A percentile compares a stretch with the other conserved stretches of the same genome.
Conservation (phyloP, 2,329 filamentous ascomycete genomes). For the Paecilomyces sp. region DNA sequence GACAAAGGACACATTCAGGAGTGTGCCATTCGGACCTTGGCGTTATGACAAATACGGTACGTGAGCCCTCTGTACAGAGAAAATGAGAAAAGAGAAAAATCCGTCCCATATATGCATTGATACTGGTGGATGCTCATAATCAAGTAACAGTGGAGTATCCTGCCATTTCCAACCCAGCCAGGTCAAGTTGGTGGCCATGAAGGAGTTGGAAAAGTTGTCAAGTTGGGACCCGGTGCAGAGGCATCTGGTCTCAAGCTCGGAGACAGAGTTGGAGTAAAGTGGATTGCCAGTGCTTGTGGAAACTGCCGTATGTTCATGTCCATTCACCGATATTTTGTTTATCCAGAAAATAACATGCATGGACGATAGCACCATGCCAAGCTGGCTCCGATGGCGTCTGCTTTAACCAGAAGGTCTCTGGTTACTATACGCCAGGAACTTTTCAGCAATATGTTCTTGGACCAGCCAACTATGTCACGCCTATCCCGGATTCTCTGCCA, state of each 20-base stretch:
- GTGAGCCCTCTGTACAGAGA: slow-evolving; percentile 1
- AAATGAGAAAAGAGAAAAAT: not conserved
- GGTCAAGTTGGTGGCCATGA: slow-evolving; percentile 65
- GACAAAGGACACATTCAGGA: slow-evolving; percentile 51
- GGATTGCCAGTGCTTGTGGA: slow-evolving; percentile 53
- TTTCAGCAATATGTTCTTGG: slow-evolving; percentile 63
- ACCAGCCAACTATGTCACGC: slow-evolving; percentile 62
- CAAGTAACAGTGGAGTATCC: slow-evolving; percentile 45
- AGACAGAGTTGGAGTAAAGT: slow-evolving; percentile 65
- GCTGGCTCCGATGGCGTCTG: slow-evolving; percentile 50
- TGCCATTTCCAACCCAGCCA: slow-evolving; percentile 52
- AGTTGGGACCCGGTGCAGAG: slow-evolving; percentile 56
- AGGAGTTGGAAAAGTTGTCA: slow-evolving; percentile 59
- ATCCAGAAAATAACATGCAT: not conserved
- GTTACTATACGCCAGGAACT: slow-evolving; percentile 64
- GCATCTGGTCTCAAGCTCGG: slow-evolving; percentile 53
- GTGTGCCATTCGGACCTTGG: slow-evolving; percentile 60
- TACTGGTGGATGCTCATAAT: not conserved
- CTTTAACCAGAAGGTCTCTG: slow-evolving; percentile 52
- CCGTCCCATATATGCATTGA: not conserved
- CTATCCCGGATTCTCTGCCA: slow-evolving; percentile 55
- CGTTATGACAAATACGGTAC: slow-evolving; percentile 43
- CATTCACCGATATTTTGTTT: not conserved
- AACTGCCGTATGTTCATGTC: slow-evolving; percentile 35
- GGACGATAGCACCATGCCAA: slow-evolving; percentile 40